Conservation (phyloP, 2,329 filamentous ascomycete genomes). For the Colletotrichum zoysiae region DNA sequence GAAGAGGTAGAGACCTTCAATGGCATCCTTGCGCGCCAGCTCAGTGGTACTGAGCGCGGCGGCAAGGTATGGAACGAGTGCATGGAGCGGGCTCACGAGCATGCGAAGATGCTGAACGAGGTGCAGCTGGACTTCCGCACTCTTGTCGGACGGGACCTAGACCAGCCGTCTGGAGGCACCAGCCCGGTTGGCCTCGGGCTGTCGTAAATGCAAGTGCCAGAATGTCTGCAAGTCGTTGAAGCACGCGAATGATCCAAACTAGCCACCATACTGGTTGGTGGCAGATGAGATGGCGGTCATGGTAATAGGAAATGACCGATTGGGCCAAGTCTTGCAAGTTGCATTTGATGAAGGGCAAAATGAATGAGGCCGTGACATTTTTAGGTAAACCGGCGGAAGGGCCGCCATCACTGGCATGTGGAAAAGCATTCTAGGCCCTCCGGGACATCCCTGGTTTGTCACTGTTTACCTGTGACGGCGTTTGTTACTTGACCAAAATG, state of each 20-base stretch:
- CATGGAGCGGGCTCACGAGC: constrained; percentile 82
- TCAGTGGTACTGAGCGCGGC: constrained; percentile 86
- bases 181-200: constrained; percentile 59
- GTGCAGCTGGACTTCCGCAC: constrained; percentile 92
- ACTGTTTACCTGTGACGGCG: constrained; percentile 30
- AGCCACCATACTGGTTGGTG: neutral
- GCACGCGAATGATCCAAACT: neutral
- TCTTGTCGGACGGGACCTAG: constrained; percentile 75
- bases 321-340: neutral
- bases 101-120: constrained; percentile 83
- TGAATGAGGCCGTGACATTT: constrained; percentile 26
- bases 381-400: constrained; percentile 3
- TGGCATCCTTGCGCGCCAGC: constrained; percentile 80
- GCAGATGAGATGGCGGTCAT: neutral
- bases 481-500: constrained; percentile 20
- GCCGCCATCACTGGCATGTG: constrained; percentile 24
- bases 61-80: constrained; percentile 85
- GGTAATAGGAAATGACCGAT: constrained; percentile 7
- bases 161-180: constrained; percentile 46
- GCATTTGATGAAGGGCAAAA: constrained; percentile 1
- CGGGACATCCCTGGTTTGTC: constrained; percentile 10
- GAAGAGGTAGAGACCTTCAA: constrained; percentile 94
- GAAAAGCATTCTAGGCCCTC: constrained; percentile 5
- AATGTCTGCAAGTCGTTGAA: neutral
- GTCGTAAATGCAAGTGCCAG: constrained; percentile 42